These are phyloP conservation scores for Leishmania tarentolae DNA, from an alignment of 208 protist species.

Conservation along the genomic window DNA sequence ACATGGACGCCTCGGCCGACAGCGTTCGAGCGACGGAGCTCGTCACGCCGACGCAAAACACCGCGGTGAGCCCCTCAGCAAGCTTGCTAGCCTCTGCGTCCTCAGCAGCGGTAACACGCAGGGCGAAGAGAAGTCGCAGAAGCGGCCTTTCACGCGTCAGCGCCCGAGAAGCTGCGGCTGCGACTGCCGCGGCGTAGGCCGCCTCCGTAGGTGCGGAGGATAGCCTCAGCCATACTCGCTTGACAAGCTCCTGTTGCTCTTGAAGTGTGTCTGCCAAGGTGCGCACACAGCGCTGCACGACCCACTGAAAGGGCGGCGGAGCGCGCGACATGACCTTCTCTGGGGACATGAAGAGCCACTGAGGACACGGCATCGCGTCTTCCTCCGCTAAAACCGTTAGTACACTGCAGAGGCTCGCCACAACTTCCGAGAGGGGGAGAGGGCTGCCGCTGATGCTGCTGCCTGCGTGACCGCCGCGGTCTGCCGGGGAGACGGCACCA, in stretches of 20 bases:
- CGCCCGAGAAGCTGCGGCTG: slow-evolving; percentile 15
- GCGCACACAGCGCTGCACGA: slow-evolving; percentile 34
- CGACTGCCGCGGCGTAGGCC: neutral
- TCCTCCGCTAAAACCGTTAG: slow-evolving; percentile 14
- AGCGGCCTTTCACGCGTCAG: slow-evolving; percentile 12
- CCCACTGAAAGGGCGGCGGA: slow-evolving; percentile 32
- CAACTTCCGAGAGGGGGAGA: slow-evolving; percentile 14
- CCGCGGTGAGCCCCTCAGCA: slow-evolving; percentile 26
- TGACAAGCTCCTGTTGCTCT: slow-evolving; percentile 14
- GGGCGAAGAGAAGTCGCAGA: slow-evolving; percentile 17
- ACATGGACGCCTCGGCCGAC: slow-evolving; percentile 47
- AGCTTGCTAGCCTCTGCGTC: slow-evolving; percentile 32
- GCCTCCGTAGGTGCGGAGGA: neutral
- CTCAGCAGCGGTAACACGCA: slow-evolving; percentile 19
- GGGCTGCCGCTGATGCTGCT: neutral
- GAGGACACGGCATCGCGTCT: slow-evolving; percentile 9
- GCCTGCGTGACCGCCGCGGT: neutral
- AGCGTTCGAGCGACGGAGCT: slow-evolving; percentile 25
- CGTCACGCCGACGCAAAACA: slow-evolving; percentile 49
- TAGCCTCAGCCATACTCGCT: slow-evolving; percentile 28
- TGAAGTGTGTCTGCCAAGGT: slow-evolving; percentile 23
- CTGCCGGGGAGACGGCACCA: neutral
- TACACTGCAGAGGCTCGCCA: slow-evolving; percentile 11
- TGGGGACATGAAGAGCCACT: slow-evolving; percentile 26
- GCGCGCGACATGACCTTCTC: slow-evolving; percentile 27